These are phyloP conservation scores for Colletotrichum abscissum DNA, from an alignment of 2,329 filamentous ascomycete species.

Conservation along the genomic window DNA sequence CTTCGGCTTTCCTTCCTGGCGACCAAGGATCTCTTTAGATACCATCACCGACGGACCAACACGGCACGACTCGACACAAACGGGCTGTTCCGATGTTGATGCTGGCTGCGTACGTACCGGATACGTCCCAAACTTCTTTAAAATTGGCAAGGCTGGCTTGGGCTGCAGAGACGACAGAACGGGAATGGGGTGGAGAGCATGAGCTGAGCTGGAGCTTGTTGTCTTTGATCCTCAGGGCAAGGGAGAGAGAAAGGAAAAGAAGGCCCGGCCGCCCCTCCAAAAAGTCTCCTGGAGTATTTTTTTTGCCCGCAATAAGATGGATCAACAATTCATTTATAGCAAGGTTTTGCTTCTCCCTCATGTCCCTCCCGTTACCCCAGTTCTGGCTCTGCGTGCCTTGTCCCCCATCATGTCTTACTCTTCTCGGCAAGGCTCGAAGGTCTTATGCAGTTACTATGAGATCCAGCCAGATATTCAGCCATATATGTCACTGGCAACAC, in stretches of 20 bases:
- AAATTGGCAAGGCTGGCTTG: not conserved
- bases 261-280: not conserved
- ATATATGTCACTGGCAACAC: not conserved
- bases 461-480: not conserved
- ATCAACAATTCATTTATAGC: constrained; percentile 31
- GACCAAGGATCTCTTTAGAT: not conserved
- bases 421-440: not conserved
- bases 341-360: constrained; percentile 22
- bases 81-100: not conserved
- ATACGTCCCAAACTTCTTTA: not conserved
- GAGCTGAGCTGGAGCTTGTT: not conserved
- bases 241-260: not conserved
- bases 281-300: not conserved
- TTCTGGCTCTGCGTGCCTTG: constrained; percentile 27
- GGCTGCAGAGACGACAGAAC: constrained; percentile 7
- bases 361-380: constrained; percentile 32
- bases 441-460: not conserved
- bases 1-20: not conserved
- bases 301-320: constrained; percentile 9
- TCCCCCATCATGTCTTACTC: constrained; percentile 23
- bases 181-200: not conserved
- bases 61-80: not conserved
- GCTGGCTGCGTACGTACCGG: not conserved
- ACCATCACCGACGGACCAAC: not conserved
- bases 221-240: constrained; percentile 23